Base-by-base conservation (phyloP, 352 stramenopile genomes). In the Phytophthora pseudosyringae region DNA sequence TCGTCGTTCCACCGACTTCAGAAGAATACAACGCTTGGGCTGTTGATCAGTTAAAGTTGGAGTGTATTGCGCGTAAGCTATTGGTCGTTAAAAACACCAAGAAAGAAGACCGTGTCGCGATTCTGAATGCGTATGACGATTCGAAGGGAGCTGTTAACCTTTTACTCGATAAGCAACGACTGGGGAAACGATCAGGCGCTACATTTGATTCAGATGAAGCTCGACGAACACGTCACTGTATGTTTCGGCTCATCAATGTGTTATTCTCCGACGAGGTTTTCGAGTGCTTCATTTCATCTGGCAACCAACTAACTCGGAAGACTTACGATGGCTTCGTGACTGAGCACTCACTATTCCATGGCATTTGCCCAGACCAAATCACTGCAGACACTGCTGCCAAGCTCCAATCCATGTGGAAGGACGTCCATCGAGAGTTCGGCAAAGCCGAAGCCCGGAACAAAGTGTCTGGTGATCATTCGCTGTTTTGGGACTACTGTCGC, bases 21-120 rank as follows among this genome's bases (percentile, higher is more conserved):
- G 31, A 35, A 3, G 31, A 35, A 0, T 35, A 35, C 7, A 35
- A 21, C 21, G 21, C 21, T 21, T 1, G 31, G 31, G 3, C 31
- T 54, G 16, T 51, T 1, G 40, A 59, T 33, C 52, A 59, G 29
- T 16, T 59, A n/a, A 51, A 59, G 52, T n/a, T 59, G 5, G 52
- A 51, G 40, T 59, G 52, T 7, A 59, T 40, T 9, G 29, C 40
- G 2, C 15, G 40, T n/a, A 50, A 59, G 39, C 5, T 59, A 2
- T 33, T n/a, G 0, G 52, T 59, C 0, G 31, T 39, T 3, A 59
- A 50, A 15, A 59, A 59, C 10, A 59, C 39, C 0, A 50, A 51
- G 1, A 59, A 51, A 11, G 13, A 16, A 1, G 52, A 51, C 5
- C 5, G 52, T 11, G 52, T 59, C 1, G 16, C 6, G 5, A 51